These are phyloP conservation scores for Penicillium vulpinum DNA, from an alignment of 2,329 filamentous ascomycete genomes.

Conservation along the genomic window DNA sequence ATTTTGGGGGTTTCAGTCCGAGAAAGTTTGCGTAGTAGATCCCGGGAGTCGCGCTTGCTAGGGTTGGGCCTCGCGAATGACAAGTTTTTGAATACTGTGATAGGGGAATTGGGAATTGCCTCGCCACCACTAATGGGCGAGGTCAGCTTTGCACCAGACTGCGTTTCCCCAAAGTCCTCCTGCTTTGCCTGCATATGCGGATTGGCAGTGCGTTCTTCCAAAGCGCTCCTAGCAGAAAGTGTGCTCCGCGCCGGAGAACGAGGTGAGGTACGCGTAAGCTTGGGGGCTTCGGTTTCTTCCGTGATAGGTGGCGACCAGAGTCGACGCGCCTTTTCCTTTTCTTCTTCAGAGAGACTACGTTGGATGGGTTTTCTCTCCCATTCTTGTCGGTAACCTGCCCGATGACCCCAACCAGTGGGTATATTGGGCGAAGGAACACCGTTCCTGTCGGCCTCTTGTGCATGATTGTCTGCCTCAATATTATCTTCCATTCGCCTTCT, in stretches of 20 bases:
- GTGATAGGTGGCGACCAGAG: slow-evolving; percentile 21
- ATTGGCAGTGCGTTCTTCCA: slow-evolving; percentile 26
- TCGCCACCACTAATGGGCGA: slow-evolving; percentile 25
- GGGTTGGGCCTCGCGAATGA: slow-evolving; percentile 31
- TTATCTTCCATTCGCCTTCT: slow-evolving; percentile 37
- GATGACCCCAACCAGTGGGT: slow-evolving; percentile 40
- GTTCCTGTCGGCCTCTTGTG: slow-evolving; percentile 26
- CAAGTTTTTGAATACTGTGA: slow-evolving; percentile 38
- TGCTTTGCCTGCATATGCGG: slow-evolving; percentile 12
- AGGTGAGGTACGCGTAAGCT: slow-evolving; percentile 32
- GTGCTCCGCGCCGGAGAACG: slow-evolving; percentile 31
- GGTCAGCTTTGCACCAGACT: slow-evolving; percentile 14
- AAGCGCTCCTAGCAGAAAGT: slow-evolving; percentile 21
- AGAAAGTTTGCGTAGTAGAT: slow-evolving; percentile 46
- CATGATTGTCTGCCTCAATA: slow-evolving; percentile 9
- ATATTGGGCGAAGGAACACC: slow-evolving; percentile 38
- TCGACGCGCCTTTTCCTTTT: slow-evolving; percentile 8
- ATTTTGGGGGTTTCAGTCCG: slow-evolving; percentile 40
- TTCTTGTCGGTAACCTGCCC: slow-evolving; percentile 32
- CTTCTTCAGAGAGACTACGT: slow-evolving; percentile 20
- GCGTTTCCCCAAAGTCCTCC: slow-evolving; percentile 10
- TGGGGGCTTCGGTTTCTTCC: slow-evolving; percentile 31
- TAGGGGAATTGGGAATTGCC: slow-evolving; percentile 41
- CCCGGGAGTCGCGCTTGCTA: slow-evolving; percentile 39
- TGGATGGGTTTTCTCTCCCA: slow-evolving; percentile 38